Evolutionary conservation across 1,284 basidiomycete species (phyloP).

Genomic region (Dichomitus squalens): DNA sequence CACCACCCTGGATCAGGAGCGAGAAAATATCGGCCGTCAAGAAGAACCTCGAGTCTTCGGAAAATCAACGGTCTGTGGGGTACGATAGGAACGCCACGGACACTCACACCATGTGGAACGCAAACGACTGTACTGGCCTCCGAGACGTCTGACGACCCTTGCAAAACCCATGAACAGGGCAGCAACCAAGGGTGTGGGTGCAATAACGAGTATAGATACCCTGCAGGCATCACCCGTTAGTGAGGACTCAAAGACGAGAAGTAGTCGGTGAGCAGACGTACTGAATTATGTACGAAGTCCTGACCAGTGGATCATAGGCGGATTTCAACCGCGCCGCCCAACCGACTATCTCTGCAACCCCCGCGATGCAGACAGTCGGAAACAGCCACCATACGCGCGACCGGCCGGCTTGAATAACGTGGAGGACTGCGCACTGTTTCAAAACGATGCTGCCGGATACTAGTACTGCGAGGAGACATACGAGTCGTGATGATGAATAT

Average conservation of each 20-base stretch:
- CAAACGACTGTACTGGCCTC: conserved; percentile 51
- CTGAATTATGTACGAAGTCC: conserved; percentile 48
- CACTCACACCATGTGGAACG: conserved; percentile 22
- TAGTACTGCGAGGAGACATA: conserved; percentile 1
- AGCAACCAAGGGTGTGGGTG: conserved; percentile 56
- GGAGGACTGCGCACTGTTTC: background rate
- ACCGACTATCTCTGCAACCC: conserved; percentile 40
- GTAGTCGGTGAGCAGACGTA: conserved; percentile 22
- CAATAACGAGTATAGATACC: conserved; percentile 47
- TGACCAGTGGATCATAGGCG: conserved; percentile 28
- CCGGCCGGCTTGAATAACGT: conserved; percentile 29
- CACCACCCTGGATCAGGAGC: conserved; percentile 54
- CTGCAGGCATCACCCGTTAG: conserved; percentile 27
- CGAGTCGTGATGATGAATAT: conserved; percentile 25
- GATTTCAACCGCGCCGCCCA: conserved; percentile 43
- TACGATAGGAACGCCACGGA: conserved; percentile 22
- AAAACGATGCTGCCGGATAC: no score
- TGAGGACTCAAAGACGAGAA: background rate
- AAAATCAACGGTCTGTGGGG: background rate
- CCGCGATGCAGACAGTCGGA: conserved; percentile 39
- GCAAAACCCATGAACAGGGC: conserved; percentile 58
- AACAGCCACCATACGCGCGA: conserved; percentile 43
- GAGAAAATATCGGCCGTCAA: conserved; percentile 50
- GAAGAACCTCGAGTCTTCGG: conserved; percentile 52
- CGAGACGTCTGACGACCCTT: conserved; percentile 44